Evolutionary conservation across 345 rosid genomes (phyloP).

Genomic region (Populus nigra): DNA sequence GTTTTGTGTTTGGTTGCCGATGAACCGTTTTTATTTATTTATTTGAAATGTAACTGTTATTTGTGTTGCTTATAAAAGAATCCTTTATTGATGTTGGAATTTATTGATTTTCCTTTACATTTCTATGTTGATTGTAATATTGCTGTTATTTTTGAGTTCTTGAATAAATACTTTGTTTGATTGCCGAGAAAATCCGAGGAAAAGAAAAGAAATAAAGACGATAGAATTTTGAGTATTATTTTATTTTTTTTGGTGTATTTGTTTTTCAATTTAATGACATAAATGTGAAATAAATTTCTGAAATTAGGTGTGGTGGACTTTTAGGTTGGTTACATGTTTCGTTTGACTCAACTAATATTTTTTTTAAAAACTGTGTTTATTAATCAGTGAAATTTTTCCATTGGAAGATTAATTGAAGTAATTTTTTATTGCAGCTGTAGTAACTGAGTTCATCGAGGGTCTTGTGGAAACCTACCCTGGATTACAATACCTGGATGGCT

Average conservation of each 20-base stretch:
- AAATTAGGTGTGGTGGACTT: background rate
- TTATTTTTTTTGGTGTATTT: background rate
- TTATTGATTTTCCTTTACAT: background rate
- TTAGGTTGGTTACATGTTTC: background rate
- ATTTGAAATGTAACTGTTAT: background rate
- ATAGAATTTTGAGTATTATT: background rate
- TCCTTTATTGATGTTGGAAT: background rate
- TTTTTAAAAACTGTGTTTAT: background rate
- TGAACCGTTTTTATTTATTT: background rate
- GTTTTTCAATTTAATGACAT: background rate
- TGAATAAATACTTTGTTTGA: background rate
- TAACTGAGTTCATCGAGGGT: constrained; percentile 93
- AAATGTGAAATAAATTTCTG: background rate
- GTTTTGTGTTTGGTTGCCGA: constrained; percentile 14
- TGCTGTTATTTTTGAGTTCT: background rate
- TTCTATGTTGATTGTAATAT: background rate
- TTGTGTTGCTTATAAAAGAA: background rate
- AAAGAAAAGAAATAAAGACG: background rate
- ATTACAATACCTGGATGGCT: constrained; percentile 85
- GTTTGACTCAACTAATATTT: background rate
- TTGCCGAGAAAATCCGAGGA: background rate
- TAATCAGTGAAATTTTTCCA: background rate
- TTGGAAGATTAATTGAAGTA: background rate
- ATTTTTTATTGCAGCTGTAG: constrained; percentile 63
- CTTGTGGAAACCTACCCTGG: constrained; percentile 87